Evolutionary conservation across 1,284 basidiomycete genomes (phyloP).

Genomic region (Cystobasidium sp.): DNA sequence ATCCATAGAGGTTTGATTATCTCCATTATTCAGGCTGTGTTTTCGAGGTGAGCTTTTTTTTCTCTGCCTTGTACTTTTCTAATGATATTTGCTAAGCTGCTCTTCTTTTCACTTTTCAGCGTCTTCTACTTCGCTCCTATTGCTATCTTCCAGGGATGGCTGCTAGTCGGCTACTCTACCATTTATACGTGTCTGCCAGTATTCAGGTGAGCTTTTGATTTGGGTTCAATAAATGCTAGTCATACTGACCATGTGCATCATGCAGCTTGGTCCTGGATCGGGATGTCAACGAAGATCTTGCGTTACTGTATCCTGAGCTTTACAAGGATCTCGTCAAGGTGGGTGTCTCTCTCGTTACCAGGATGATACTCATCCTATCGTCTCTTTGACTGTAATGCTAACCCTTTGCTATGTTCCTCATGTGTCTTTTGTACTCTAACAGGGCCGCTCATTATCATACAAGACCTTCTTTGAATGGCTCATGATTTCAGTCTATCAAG

Average conservation of each 20-base stretch:
- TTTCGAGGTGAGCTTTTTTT: constrained; percentile 30
- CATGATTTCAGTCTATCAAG: constrained; percentile 97
- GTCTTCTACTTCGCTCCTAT: constrained; percentile 99
- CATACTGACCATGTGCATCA: constrained; percentile 76
- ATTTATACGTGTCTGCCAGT: constrained; percentile 99
- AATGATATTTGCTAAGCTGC: background rate
- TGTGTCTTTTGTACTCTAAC: too few species aligned
- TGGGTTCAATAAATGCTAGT: background rate
- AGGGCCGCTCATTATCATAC: constrained; percentile 89
- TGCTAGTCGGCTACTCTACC: constrained; percentile 97
- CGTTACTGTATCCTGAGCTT: constrained; percentile 92
- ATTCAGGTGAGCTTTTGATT: constrained; percentile 66
- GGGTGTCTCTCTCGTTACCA: constrained; percentile 51
- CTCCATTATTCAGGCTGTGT: constrained; percentile 73
- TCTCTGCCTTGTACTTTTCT: background rate
- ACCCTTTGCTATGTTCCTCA: too few species aligned
- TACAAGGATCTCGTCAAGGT: constrained; percentile 98
- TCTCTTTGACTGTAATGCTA: background rate
- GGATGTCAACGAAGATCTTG: constrained; percentile 94
- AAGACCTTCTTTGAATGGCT: constrained; percentile 99
- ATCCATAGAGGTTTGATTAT: constrained; percentile 98
- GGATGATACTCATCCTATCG: too few species aligned
- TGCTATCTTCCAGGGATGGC: constrained; percentile 96
- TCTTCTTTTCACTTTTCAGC: constrained; percentile 68
- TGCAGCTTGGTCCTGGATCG: constrained; percentile 95